Evolutionary conservation across 2,329 filamentous ascomycete genomes (phyloP), one percentile per base, ranked within the genome.

Genomic region (Apiospora rasikravindrae): DNA sequence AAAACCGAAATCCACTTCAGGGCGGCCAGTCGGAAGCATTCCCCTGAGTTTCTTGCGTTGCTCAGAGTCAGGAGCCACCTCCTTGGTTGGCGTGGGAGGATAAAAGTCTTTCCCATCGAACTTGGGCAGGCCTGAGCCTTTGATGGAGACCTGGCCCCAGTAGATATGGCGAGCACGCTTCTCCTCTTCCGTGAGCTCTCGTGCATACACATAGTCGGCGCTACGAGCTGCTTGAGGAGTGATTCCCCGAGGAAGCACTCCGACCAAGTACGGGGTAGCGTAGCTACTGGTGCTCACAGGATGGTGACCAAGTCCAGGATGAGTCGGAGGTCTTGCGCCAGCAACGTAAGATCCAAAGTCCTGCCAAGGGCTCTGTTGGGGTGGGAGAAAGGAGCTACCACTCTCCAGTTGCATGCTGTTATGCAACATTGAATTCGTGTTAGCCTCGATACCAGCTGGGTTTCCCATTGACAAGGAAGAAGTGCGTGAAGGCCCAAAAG

Each of bases 91-190:
- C 0, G 89, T 90, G 3, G 88, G 82, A 42, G 87, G 88, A 73
- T 91, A 91, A 75, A 91, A 91, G 77, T 91, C 86, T 78, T 89
- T 90, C 33, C 90, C 89, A 75, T 92, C 89, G 75, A 90, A 92
- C 78, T 89, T 91, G 45, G 90, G 89, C 53, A 91, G 81, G 2
- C 88, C 88, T 45, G 82, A 84, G 68, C 86, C 83, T 74, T 86
- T 84, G 42, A 81, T 83, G 57, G 89, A 85, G 22, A 87, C 86
- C 61, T 88, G 86, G 13, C 88, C 89, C 88, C 89, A 92, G 78
- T 90, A 91, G 74, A 90, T 80, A 74, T 87, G 85, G 64, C 89
- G 87, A 74, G 90, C 88, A 70, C 87, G 86, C 66, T 87, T 81
- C 77, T 92, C 90, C 69, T 89, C 89, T 2, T 87, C 84, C 0